Evolutionary conservation across 225 moss, liverwort and hornwort species (phyloP).

Genomic region (Lunularia cruciata): DNA sequence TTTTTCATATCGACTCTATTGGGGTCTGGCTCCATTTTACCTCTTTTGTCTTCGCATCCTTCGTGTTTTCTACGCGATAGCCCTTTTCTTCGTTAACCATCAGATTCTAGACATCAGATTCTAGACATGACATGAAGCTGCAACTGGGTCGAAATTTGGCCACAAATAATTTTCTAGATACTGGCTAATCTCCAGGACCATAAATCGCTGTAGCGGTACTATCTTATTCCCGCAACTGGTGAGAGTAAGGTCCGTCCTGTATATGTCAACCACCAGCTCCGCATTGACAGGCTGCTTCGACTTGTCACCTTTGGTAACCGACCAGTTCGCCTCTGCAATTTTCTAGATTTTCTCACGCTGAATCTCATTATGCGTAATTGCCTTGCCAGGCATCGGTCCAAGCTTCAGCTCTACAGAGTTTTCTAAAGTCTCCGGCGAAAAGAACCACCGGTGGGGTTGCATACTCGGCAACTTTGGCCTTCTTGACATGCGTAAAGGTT

Average conservation of each 20-base stretch:
- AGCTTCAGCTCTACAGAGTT: conserved; percentile 45
- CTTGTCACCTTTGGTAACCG: conserved; percentile 32
- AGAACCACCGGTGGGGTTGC: conserved; percentile 14
- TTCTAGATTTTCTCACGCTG: conserved; percentile 55
- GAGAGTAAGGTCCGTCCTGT: conserved; percentile 75
- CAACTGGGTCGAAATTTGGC: conserved; percentile 79
- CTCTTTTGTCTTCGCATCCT: too few relatives aligned
- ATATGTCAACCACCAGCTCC: conserved; percentile 72
- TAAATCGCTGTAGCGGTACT: conserved; percentile 75
- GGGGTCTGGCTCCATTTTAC: too few relatives aligned
- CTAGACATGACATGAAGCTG: conserved; percentile 85
- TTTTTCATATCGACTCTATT: too few relatives aligned
- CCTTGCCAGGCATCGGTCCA: conserved; percentile 49
- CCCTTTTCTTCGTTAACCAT: conserved; percentile 99
- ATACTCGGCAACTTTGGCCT: conserved; percentile 39
- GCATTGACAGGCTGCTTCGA: conserved; percentile 52
- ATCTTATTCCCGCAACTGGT: conserved; percentile 41
- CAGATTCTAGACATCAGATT: too few relatives aligned
- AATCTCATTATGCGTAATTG: conserved; percentile 60
- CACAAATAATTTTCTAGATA: conserved; percentile 95
- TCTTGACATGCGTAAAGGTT: conserved; percentile 20
- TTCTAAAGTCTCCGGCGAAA: conserved; percentile 28
- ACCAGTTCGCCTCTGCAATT: conserved; percentile 60
- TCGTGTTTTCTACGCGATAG: too few relatives aligned
- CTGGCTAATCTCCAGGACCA: conserved; percentile 95